Conservation (phyloP, 2,329 filamentous ascomycete genomes). For the Fusarium miscanthi region DNA sequence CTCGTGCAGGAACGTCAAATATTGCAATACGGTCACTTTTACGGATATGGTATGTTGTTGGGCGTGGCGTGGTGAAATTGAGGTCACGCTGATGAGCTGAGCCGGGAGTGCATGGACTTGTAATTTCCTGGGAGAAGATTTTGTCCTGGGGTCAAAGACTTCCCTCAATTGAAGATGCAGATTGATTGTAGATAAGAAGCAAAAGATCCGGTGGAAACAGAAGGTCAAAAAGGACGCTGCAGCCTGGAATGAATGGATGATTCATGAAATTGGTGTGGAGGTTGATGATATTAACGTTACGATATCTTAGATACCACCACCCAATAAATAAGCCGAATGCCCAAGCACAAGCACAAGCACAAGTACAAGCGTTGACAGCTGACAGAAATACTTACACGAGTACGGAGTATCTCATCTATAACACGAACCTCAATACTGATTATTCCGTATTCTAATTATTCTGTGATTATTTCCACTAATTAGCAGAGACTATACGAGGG, state of each 20-base stretch:
- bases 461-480: background rate
- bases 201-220: background rate
- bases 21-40: constrained; percentile 30
- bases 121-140: constrained; percentile 28
- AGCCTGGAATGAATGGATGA: constrained; percentile 27
- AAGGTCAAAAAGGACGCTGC: background rate
- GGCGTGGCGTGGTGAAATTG: constrained; percentile 31
- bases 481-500: background rate
- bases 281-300: constrained; percentile 33
- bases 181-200: background rate
- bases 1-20: constrained; percentile 18
- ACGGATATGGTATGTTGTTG: constrained; percentile 31
- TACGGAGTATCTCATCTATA: background rate
- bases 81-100: constrained; percentile 36
- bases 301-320: constrained; percentile 1
- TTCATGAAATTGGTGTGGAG: constrained; percentile 29
- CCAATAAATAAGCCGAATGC: background rate
- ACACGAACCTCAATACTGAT: background rate
- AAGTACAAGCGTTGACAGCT: constrained; percentile 9
- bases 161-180: background rate
- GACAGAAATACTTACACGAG: background rate
- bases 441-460: background rate
- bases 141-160: constrained; percentile 2
- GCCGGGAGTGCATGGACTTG: constrained; percentile 32
- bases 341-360: background rate